Base-by-base conservation (phyloP, 176 grass and related monocot genomes). In the Miscanthus lutarioriparius region DNA sequence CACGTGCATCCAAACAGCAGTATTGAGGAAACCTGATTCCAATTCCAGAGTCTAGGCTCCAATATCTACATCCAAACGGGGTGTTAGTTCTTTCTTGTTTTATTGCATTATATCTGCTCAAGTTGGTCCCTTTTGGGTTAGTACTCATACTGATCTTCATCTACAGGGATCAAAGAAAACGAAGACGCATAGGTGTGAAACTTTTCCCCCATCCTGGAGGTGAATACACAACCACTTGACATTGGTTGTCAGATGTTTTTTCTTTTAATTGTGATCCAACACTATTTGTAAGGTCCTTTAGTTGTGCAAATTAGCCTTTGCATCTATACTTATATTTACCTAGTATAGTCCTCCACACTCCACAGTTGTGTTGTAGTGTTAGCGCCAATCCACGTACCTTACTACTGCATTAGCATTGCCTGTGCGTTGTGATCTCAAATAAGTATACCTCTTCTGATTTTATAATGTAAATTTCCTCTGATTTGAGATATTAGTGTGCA, bases 41-140 rank as follows among this genome's bases (percentile, higher is more conserved):
- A 48, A 16, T 48, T 48, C 45, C 14, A 48, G 6, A 3, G 14
- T 16, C 45, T 48, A 3, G 45, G 8, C 45, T 16, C 45, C 45
- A 48, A 48, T 48, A 48, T 48, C 11, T 48, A 48, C 45, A 48
- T 48, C 45, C 45, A 48, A 48, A 48, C 45, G 14, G 14, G 14
- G 14, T 6, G 47, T 38, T 39, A 20, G 32, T 70, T 70, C 8
- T 22, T 22, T 69, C 9, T 70, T 70, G 67, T 70, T 70, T 40
- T n/a, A 70, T 70, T 11, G 36, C 19, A 70, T n/a, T 40, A 70
- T 40, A 70, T n/a, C 67, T 40, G 1, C 36, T 40, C 36, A n/a
- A 39, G 17, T 70, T 69, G 67, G n/a, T 12, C 36, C 67, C 36
- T 70, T 72, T 72, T 26, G 70, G 70, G 70, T 72, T 72, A 45